Base-by-base conservation (phyloP, 2,329 filamentous ascomycete genomes). In the Aspergillus melleus region DNA sequence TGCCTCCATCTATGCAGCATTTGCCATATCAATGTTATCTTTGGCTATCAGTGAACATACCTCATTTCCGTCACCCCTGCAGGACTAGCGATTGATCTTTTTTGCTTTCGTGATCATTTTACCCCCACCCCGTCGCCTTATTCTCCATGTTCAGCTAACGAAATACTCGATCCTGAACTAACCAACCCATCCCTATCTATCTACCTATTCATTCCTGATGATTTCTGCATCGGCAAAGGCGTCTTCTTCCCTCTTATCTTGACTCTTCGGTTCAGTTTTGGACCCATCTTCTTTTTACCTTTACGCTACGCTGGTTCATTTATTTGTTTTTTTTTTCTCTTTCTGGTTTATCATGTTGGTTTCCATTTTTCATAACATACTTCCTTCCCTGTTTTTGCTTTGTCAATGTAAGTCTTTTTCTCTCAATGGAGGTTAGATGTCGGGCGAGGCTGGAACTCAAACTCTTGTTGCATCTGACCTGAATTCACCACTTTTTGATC, bases 151-250 rank as follows among this genome's bases (percentile, higher is more conserved):
- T 47, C 49, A 57, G 59, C 58, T 53, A 29, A 55, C 49, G 59
- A 36, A 53, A 16, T 36, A 12, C 32, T 12, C 55, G 4, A 29
- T 9, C 6, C 26, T 29, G 26, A 9, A 29, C 8, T 29, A 9
- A 29, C 8, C 26, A 9, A 29, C 16, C 16, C 36, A n/a, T 52
- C 58, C 59, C 62, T 65, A 53, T 29, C 26, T 29, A 29, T 29
- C 26, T 29, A 29, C 2, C 26, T 29, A 29, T 29, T 29, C 26
- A 29, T 64, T 60, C 46, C 63, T 58, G 57, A 63, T 64, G 59
- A 58, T 57, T 66, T 65, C 62, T 66, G 65, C 65, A 67, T 67
- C 64, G 58, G 59, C 64, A 63, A 29, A 61, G 65, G 65, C 64
- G 65, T 66, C 64, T 63, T 59, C 61, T 60, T 63, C 54, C 52